phyloP scores from a whole-genome alignment of 306 rosid species.

The Lablab purpureus region DNA sequence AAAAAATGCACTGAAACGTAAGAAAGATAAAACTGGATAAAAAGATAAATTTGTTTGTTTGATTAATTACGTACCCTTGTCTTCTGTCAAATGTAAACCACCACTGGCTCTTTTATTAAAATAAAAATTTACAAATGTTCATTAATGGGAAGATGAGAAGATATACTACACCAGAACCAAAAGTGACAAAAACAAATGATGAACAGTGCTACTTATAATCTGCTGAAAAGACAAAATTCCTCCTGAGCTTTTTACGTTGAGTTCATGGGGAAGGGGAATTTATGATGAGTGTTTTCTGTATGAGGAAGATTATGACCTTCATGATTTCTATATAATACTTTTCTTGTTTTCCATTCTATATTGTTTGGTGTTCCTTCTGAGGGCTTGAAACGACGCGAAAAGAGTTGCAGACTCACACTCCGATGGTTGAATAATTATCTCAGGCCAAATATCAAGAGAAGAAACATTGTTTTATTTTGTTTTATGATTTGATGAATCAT shows the following conservation, averaged over 20 bases:
- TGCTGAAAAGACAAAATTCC: not conserved
- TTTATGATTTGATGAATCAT: not conserved
- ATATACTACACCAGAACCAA: not conserved
- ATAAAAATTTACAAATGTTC: not conserved
- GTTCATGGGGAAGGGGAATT: not conserved
- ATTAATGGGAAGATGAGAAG: not conserved
- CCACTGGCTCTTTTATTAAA: too few species aligned
- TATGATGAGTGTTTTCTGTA: not conserved
- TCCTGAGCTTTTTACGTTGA: not conserved
- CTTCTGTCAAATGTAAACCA: too few species aligned
- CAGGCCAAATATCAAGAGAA: not conserved
- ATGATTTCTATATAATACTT: not conserved
- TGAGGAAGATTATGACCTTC: not conserved
- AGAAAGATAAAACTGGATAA: too few species aligned
- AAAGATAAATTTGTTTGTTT: too few species aligned
- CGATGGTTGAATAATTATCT: not conserved
- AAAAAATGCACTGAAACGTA: too few species aligned
- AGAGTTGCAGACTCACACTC: not conserved
- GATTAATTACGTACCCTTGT: too few species aligned
- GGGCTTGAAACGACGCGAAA: not conserved
- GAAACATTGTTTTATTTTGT: not conserved
- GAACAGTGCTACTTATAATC: not conserved
- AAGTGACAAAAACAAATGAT: constrained; percentile 2
- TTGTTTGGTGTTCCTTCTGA: not conserved
- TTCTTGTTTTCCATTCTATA: not conserved